Conservation (phyloP, 352 stramenopile genomes). For the Pythium rhizo-oryzae region DNA sequence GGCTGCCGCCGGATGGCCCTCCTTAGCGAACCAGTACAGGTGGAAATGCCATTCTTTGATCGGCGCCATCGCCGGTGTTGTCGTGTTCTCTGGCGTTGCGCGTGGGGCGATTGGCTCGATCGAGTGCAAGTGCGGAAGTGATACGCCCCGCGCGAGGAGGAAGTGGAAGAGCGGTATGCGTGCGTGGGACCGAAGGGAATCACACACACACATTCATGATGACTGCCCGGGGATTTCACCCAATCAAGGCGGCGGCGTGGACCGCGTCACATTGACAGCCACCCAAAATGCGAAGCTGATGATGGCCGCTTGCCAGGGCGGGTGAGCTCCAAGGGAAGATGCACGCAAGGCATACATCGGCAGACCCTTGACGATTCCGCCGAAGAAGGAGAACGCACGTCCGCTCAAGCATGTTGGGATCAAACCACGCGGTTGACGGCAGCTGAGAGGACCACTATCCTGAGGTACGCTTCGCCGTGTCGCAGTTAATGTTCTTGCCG, state of each 20-base stretch:
- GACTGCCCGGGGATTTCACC: conserved; percentile 1
- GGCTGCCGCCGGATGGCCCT: conserved; percentile 39
- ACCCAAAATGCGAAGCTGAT: neutral
- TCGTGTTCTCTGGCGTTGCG: neutral
- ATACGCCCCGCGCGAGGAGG: too few species aligned
- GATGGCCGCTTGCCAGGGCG: neutral
- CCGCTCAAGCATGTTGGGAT: too few species aligned
- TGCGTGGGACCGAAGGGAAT: neutral
- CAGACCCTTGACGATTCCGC: too few species aligned
- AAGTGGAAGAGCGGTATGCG: too few species aligned
- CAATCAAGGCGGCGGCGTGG: conserved; percentile 2
- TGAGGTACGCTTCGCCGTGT: too few species aligned
- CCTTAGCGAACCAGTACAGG: conserved; percentile 58
- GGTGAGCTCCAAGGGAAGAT: too few species aligned
- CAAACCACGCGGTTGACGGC: too few species aligned
- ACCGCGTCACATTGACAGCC: neutral
- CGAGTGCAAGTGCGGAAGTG: neutral
- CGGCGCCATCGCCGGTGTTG: neutral
- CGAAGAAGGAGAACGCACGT: too few species aligned
- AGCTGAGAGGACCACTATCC: too few species aligned
- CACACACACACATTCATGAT: neutral
- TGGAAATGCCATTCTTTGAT: conserved; percentile 84
- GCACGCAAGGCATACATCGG: too few species aligned
- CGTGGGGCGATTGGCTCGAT: neutral
- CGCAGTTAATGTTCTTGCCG: too few species aligned